Percentiles rank a stretch among this genome's conserved stretches.
Conservation (phyloP, 345 rosid genomes). For the Chamaenerion angustifolium region DNA sequence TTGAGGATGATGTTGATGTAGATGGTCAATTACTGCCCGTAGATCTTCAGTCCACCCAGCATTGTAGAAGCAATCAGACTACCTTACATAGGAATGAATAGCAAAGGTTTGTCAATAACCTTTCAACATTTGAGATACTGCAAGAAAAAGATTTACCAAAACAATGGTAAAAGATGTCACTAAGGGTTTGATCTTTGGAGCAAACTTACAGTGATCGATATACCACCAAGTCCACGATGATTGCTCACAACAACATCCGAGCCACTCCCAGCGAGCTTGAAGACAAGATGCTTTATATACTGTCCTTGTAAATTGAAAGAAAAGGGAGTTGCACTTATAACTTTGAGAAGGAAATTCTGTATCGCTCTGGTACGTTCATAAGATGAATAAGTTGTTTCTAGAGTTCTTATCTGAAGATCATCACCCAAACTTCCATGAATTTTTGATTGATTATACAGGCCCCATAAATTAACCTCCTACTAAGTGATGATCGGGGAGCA, state of each 20-base stretch:
- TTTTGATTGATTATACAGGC: too few species aligned
- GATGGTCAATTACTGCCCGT: slow-evolving; percentile 36
- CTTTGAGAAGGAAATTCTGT: too few species aligned
- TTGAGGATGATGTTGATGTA: slow-evolving; percentile 41
- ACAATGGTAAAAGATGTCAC: too few species aligned
- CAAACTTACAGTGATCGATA: slow-evolving; percentile 68
- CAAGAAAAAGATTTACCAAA: too few species aligned
- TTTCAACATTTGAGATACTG: too few species aligned
- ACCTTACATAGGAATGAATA: slow-evolving; percentile 8
- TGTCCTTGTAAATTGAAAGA: slow-evolving; percentile 8
- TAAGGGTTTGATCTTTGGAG: not conserved
- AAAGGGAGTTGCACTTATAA: not conserved
- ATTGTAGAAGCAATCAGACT: slow-evolving; percentile 89
- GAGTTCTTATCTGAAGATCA: too few species aligned
- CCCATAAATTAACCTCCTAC: too few species aligned
- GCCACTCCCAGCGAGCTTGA: slow-evolving; percentile 41
- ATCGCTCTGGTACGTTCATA: too few species aligned
- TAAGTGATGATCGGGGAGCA: not conserved
- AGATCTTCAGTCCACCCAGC: slow-evolving; percentile 91
- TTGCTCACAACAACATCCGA: slow-evolving; percentile 84
- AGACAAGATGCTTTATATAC: slow-evolving; percentile 71
- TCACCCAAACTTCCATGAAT: too few species aligned
- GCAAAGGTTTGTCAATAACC: not conserved
- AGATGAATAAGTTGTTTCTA: too few species aligned
- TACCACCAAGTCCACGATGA: slow-evolving; percentile 84